phyloP scores from a whole-genome alignment of 495 filamentous ascomycete species.

The Penicillium macrosclerotiorum region DNA sequence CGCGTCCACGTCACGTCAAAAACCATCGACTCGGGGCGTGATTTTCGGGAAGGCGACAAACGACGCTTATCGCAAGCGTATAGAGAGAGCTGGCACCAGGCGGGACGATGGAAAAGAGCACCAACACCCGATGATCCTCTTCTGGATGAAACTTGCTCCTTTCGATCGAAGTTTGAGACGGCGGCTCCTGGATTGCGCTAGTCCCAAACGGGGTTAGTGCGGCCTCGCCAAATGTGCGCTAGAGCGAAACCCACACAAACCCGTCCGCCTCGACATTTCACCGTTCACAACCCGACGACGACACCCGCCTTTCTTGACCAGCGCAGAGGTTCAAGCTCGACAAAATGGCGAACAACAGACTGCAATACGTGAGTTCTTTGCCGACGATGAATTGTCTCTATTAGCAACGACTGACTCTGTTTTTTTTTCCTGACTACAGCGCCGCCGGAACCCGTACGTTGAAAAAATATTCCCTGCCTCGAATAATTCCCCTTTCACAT shows the following conservation, averaged over 20 bases:
- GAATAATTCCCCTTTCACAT: conserved; percentile 13
- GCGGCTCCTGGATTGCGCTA: conserved; percentile 35
- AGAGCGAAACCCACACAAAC: conserved; percentile 56
- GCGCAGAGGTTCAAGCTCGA: conserved; percentile 46
- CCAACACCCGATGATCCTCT: conserved; percentile 57
- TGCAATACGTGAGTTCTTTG: conserved; percentile 65
- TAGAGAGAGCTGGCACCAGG: conserved; percentile 11
- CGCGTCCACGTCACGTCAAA: conserved; percentile 42
- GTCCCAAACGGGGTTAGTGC: conserved; percentile 34
- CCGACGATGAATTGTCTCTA: not conserved
- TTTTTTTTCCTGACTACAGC: conserved; percentile 43
- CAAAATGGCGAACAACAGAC: conserved; percentile 68
- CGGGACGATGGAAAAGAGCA: conserved; percentile 45
- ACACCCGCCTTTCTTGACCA: conserved; percentile 57
- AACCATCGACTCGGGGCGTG: conserved; percentile 21
- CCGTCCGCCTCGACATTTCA: conserved; percentile 43
- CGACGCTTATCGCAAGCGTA: not conserved
- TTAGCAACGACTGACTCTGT: conserved; percentile 22
- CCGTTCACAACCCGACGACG: conserved; percentile 46
- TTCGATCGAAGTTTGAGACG: conserved; percentile 38
- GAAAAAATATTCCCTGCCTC: conserved; percentile 22
- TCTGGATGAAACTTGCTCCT: conserved; percentile 36
- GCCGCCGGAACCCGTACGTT: conserved; percentile 89
- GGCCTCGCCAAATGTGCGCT: conserved; percentile 49
- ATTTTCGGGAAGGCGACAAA: conserved; percentile 2